Evolutionary conservation across 352 stramenopile genomes (phyloP), one percentile per base, ranked within the genome.

Genomic region (Globisporangium solare): DNA sequence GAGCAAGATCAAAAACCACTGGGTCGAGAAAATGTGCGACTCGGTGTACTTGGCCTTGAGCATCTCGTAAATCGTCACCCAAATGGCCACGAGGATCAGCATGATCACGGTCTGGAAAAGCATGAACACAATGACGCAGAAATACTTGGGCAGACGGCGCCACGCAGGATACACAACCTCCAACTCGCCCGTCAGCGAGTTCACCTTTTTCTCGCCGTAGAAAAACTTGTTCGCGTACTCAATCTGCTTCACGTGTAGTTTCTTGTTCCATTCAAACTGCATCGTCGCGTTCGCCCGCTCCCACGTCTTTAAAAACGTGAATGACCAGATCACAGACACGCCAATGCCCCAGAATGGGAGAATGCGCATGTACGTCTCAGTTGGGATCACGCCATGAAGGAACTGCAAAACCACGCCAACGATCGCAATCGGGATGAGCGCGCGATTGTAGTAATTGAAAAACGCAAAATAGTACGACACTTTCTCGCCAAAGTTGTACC

Each of bases 401-500:
- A 86, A 39, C 21, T 85, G 68, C 49, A 89, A 60, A n/a, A 86
- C 48, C 31, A 88, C 68, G 0, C 85, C 85, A 17, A 86, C 41
- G 8, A 76, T 60, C n/a, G 83, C 85, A 22, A 95, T 71, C 32
- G 85, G 85, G 22, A 93, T 70, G 7, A 95, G 68, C 60, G 70
- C 74, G 15, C 65, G 72, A 54, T 92, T 91, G 77, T 95, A 95
- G 48, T 80, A 92, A 52, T 91, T 81, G 52, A 91, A 72, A 47
- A 92, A 92, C 39, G 80, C 83, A 51, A 93, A 95, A 61, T 95
- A 95, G 65, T 91, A 95, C 46, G 83, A 74, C 35, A 95, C 85
- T 41, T 92, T 92, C 47, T 95, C 85, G 24, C 85, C 85, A 63
- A 93, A 95, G 56, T 95, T 86, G 51, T 83, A 77, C 8, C 79